phyloP scores from a whole-genome alignment of 1,139 yeast genomes.

The Waltiozyma solani region DNA sequence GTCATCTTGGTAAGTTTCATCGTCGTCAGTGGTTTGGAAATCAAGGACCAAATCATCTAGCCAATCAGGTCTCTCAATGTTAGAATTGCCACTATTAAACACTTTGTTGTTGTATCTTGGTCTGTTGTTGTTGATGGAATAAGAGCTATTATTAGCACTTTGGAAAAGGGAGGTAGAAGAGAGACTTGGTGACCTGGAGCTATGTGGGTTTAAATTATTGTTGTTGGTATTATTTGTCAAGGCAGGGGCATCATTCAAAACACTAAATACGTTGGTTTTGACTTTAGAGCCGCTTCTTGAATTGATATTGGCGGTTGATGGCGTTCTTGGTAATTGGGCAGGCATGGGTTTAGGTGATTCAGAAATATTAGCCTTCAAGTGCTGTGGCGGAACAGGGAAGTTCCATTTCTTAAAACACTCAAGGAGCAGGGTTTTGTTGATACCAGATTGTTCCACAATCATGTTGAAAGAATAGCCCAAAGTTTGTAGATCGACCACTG shows the following conservation, averaged over 20 bases:
- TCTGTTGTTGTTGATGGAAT: background rate
- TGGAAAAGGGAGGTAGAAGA: background rate
- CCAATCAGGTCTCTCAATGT: slow-evolving; percentile 16
- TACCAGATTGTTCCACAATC: slow-evolving; percentile 11
- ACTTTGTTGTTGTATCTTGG: slow-evolving; percentile 7
- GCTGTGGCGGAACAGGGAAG: slow-evolving; percentile 10
- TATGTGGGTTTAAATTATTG: slow-evolving; percentile 2
- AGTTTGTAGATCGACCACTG: slow-evolving; percentile 15
- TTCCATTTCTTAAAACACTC: slow-evolving; percentile 12
- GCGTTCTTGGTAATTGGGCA: background rate
- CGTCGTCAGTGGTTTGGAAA: slow-evolving; percentile 15
- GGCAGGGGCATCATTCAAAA: background rate
- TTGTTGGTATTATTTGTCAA: background rate
- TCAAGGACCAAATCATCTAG: slow-evolving; percentile 14
- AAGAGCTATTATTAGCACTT: background rate
- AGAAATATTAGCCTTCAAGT: background rate
- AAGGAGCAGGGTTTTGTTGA: slow-evolving; percentile 10
- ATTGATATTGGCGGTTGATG: background rate
- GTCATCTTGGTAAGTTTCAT: slow-evolving; percentile 1
- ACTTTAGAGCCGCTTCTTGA: background rate
- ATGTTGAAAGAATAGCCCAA: slow-evolving; percentile 15
- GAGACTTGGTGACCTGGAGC: background rate
- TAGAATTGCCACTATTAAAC: slow-evolving; percentile 3
- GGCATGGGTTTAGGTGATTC: background rate
- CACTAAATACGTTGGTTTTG: background rate